Percentiles rank a stretch among this genome's conserved stretches.
Conservation (phyloP, 495 filamentous ascomycete species). For the Penicillium egyptiacum region DNA sequence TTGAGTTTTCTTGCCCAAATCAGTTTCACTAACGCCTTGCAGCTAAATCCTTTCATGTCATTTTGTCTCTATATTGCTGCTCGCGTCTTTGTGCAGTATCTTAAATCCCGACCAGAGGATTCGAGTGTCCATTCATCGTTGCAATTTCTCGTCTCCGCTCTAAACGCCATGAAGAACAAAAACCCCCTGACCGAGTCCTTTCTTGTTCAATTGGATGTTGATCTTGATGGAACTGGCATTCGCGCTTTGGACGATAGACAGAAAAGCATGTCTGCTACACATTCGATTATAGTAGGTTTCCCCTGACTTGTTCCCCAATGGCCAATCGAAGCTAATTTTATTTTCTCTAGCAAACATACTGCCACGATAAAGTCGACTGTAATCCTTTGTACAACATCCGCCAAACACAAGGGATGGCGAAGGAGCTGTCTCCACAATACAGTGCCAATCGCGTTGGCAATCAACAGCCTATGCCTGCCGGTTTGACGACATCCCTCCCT, state of each 20-base stretch:
- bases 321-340: slow-evolving; percentile 1
- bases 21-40: slow-evolving; percentile 24
- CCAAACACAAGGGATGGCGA: slow-evolving; percentile 8
- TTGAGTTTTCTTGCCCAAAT: background rate
- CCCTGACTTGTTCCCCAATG: background rate
- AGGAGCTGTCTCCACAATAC: slow-evolving; percentile 8
- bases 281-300: slow-evolving; percentile 20
- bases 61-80: slow-evolving; percentile 96
- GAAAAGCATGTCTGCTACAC: slow-evolving; percentile 1
- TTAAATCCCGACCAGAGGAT: slow-evolving; percentile 86
- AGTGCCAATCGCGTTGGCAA: slow-evolving; percentile 1
- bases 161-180: slow-evolving; percentile 82
- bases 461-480: background rate
- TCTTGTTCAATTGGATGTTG: slow-evolving; percentile 88
- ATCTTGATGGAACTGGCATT: slow-evolving; percentile 68
- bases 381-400: slow-evolving; percentile 15
- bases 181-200: slow-evolving; percentile 96
- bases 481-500: slow-evolving; percentile 28
- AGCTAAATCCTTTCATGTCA: slow-evolving; percentile 97
- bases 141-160: slow-evolving; percentile 83
- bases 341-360: slow-evolving; percentile 14
- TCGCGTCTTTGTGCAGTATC: slow-evolving; percentile 91
- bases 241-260: slow-evolving; percentile 20
- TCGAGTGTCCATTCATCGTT: slow-evolving; percentile 78
- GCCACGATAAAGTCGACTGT: slow-evolving; percentile 15